A percentile compares a stretch with the other conserved stretches of the same genome.
phyloP scores from a whole-genome alignment of 768 basidiomycete genomes.

The Suillus lakei region DNA sequence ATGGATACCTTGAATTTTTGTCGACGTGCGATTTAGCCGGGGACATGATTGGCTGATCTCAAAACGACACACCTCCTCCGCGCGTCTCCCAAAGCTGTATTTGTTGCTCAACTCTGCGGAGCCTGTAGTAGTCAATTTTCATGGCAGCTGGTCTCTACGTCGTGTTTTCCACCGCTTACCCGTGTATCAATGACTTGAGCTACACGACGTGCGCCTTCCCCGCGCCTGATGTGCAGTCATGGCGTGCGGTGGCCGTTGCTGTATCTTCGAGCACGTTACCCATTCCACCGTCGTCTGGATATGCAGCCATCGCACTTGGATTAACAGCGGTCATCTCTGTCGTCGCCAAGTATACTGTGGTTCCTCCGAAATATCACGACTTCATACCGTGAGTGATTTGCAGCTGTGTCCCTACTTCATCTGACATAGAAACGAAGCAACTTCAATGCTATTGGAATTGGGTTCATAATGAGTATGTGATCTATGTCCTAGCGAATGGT shows the following conservation, averaged over 20 bases:
- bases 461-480: constrained; percentile 17
- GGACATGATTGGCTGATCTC: constrained; percentile 66
- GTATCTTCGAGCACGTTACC: constrained; percentile 32
- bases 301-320: constrained; percentile 58
- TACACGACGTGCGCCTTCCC: constrained; percentile 13
- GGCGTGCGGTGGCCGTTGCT: constrained; percentile 21
- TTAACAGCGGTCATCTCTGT: constrained; percentile 50
- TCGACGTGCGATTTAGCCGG: constrained; percentile 30
- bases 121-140: constrained; percentile 64
- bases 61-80: constrained; percentile 68
- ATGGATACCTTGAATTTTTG: not conserved
- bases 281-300: constrained; percentile 59
- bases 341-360: constrained; percentile 39
- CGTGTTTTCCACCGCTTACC: constrained; percentile 62
- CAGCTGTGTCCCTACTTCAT: not conserved
- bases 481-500: too few relatives aligned
- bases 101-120: constrained; percentile 60
- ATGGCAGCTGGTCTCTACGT: constrained; percentile 59
- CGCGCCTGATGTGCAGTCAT: not conserved
- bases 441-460: constrained; percentile 34
- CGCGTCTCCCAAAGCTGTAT: constrained; percentile 63
- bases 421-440: constrained; percentile 17
- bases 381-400: constrained; percentile 23
- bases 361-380: constrained; percentile 28
- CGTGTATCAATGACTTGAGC: constrained; percentile 49